Base-by-base conservation (phyloP, 306 rosid species). In the Cicer judaicum region DNA sequence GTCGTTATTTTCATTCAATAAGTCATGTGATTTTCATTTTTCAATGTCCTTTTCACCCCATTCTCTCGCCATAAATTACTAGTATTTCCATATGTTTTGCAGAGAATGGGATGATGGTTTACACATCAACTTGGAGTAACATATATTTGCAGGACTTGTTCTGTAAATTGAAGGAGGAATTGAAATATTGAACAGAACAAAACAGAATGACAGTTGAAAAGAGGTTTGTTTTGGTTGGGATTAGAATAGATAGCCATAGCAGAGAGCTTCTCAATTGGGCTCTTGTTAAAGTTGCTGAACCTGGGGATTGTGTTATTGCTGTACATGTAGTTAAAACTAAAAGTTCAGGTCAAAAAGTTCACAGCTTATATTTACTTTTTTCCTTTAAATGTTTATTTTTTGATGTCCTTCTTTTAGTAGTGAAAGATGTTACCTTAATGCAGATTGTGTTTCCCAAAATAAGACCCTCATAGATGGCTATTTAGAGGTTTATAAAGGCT, bases 201-300 rank as follows among this genome's bases (percentile, higher is more conserved):
- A 75, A 60, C 10, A 43, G 47, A 84, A 93, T 94, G 98, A 81
- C 79, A 12, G 77, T 80, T 50, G 85, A 74, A 80, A 88, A 64
- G 64, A 87, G 86, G 18, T 80, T 76, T 74, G 89, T 94, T 74
- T 73, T 92, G 78, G 97, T 94, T 24, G 97, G 97, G 73, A 87
- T 92, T 76, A 82, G 76, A 61, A 81, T 92, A 1, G 93, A 90
- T 79, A 57, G 78, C 64, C 69, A 66, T 36, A 82, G 97, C 77
- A 84, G 89, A 73, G 88, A 92, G 10, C 84, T 94, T 11, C 87
- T 94, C 10, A 82, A 87, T 60, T 94, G 99, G 99, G 97, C 99
- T 73, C 84, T 94, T 48, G 83, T 82, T 42, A 89, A 92, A 78
- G 89, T 92, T 48, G 93, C 99, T 44, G 85, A 86, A 44, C 93